phyloP scores from a whole-genome alignment of 176 grass and related monocot genomes.

The Oryza australiensis region DNA sequence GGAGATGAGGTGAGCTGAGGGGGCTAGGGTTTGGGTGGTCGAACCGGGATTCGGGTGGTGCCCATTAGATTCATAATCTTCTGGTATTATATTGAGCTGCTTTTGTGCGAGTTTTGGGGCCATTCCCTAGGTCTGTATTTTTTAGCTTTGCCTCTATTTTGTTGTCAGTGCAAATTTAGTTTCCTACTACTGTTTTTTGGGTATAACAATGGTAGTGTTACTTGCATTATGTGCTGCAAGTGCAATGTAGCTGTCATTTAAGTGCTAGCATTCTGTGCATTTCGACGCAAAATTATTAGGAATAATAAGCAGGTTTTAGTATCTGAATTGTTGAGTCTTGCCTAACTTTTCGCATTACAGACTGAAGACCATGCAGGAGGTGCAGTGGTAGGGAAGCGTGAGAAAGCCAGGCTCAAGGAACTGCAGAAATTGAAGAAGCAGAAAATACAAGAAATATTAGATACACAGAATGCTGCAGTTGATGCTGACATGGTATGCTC shows the following conservation, averaged over 20 bases:
- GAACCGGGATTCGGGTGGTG: not conserved
- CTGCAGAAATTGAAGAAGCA: slow-evolving; percentile 77
- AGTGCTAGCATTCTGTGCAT: not conserved
- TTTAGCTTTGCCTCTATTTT: not conserved
- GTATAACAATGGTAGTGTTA: not conserved
- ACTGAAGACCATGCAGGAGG: slow-evolving; percentile 30
- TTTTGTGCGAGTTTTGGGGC: not conserved
- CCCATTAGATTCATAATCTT: not conserved
- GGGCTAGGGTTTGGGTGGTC: slow-evolving; percentile 5
- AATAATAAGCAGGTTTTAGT: not conserved
- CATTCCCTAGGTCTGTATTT: not conserved
- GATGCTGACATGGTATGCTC: slow-evolving; percentile 78
- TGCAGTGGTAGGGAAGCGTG: slow-evolving; percentile 63
- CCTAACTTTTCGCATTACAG: slow-evolving; percentile 36
- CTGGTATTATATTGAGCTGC: not conserved
- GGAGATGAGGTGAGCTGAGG: slow-evolving; percentile 45
- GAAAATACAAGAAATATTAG: slow-evolving; percentile 82
- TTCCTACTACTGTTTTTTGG: not conserved
- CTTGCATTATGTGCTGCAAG: not conserved
- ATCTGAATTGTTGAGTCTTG: not conserved
- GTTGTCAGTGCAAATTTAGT: not conserved
- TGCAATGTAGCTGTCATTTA: not conserved
- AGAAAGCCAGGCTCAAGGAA: slow-evolving; percentile 69
- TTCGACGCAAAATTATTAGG: not conserved
- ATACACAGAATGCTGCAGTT: slow-evolving; percentile 77